Base-by-base conservation (phyloP, 139 green algal genomes). In the Picochlorum sp. region DNA sequence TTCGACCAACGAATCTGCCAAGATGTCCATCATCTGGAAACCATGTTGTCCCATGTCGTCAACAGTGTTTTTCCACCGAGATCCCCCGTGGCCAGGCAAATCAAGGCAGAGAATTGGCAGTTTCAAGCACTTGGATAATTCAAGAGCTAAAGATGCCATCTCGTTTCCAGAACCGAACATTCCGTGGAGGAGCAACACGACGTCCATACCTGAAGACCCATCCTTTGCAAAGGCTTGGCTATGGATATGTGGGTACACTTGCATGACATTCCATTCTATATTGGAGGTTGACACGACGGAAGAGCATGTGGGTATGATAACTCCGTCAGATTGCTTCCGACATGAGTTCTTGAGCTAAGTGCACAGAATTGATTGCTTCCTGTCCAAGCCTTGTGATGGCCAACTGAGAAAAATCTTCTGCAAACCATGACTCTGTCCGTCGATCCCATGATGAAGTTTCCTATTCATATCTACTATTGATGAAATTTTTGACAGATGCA, bases 111-210 rank as follows among this genome's bases (percentile, higher is more conserved):
- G 23, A 21, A 54, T 54, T 54, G 47, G 47, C n/a, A 10, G 16
- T 4, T 20, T 15, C 11, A 1, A 34, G n/a, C 7, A 15, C 20
- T 59, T 23, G 26, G 20, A 20, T 23, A 59, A 8, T 54, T 21
- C n/a, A 26, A 26, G 18, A 20, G 47, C 47, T 26, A 54, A 21
- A 54, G 6, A 18, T 9, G 47, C 16, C 51, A 59, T 59, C 58
- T 96, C 88, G 4, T 66, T 37, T 8, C 60, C 34, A 15, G 23
- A 44, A 2, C 89, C 89, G 45, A 96, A 64, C 73, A 95, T 95
- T 49, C 90, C 90, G 67, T 95, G 90, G 38, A 96, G 77, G 26
- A 96, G 76, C 16, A 95, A 32, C 10, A 90, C n/a, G 7, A 10
- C 47, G n/a, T 55, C 47, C 18, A 26, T 55, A 20, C 1, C n/a